Evolutionary conservation across 495 filamentous ascomycete genomes (phyloP).

Genomic region (Xylaria sp.): DNA sequence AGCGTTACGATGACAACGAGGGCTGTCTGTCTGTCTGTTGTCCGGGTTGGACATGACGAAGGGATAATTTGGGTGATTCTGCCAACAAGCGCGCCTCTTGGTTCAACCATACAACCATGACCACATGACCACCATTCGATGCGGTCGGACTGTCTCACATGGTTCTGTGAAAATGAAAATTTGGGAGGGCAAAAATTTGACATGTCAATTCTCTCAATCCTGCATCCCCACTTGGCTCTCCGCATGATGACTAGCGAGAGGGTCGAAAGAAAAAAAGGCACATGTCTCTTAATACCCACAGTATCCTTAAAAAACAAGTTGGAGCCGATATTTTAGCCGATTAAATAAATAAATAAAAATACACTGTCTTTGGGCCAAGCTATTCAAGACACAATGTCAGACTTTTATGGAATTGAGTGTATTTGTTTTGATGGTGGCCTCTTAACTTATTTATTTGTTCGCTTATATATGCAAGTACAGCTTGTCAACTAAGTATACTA

Average conservation of each 20-base stretch:
- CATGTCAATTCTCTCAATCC: conserved; percentile 15
- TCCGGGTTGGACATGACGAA: not conserved
- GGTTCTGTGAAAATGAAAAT: conserved; percentile 9
- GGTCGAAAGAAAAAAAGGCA: not conserved
- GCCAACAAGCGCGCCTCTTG: not conserved
- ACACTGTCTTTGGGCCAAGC: not conserved
- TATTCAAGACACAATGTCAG: not conserved
- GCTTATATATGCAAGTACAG: not conserved
- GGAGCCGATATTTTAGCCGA: not conserved
- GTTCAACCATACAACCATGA: not conserved
- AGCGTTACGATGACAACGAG: not conserved
- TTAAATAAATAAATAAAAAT: not conserved
- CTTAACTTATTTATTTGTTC: not conserved
- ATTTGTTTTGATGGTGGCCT: not conserved
- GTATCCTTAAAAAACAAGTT: not conserved
- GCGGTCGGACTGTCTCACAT: conserved; percentile 27
- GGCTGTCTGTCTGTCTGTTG: too few species aligned
- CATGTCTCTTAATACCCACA: not conserved
- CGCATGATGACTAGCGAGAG: not conserved
- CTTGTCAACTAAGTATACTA: not conserved
- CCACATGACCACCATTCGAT: conserved; percentile 27
- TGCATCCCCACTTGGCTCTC: conserved; percentile 13
- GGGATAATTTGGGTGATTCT: not conserved
- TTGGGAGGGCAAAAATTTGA: conserved; percentile 5
- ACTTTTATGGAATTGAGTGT: too few species aligned